Percentiles rank a stretch among this genome's conserved stretches.
These are phyloP conservation scores for Lactifluus rugatus DNA, from an alignment of 768 basidiomycete genomes.

Conservation along the genomic window DNA sequence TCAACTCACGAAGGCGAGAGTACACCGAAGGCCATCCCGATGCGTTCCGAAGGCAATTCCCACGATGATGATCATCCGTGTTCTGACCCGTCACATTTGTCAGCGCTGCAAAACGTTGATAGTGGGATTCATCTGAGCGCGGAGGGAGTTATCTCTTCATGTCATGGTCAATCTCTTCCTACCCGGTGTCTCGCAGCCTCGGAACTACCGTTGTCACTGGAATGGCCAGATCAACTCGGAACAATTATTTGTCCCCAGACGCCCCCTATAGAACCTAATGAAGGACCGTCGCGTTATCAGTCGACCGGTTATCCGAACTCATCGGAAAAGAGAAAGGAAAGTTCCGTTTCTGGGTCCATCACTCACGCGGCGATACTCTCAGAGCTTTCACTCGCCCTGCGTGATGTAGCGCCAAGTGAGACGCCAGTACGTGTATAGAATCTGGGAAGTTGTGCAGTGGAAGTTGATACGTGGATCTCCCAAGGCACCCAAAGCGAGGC, in stretches of 20 bases:
- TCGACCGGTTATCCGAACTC: neutral
- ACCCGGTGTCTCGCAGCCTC: neutral
- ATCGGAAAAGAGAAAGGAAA: neutral
- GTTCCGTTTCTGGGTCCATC: neutral
- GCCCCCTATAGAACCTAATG: neutral
- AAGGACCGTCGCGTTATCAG: neutral
- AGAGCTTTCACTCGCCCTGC: neutral
- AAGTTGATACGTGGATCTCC: neutral
- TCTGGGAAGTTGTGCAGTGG: neutral
- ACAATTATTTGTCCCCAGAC: neutral
- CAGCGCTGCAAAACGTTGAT: neutral
- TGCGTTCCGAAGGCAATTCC: neutral
- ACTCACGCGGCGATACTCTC: neutral
- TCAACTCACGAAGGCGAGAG: neutral
- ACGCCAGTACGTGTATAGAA: neutral
- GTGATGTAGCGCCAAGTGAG: neutral
- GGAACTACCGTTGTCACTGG: neutral
- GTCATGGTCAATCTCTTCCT: neutral
- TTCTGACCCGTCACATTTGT: neutral
- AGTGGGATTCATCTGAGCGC: neutral
- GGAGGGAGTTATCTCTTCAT: neutral
- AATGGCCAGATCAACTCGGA: neutral
- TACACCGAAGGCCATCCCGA: neutral
- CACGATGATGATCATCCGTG: neutral
- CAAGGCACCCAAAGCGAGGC: neutral